Evolutionary conservation across 2,329 filamentous ascomycete species (phyloP).

Genomic region (Penicillium sp.): DNA sequence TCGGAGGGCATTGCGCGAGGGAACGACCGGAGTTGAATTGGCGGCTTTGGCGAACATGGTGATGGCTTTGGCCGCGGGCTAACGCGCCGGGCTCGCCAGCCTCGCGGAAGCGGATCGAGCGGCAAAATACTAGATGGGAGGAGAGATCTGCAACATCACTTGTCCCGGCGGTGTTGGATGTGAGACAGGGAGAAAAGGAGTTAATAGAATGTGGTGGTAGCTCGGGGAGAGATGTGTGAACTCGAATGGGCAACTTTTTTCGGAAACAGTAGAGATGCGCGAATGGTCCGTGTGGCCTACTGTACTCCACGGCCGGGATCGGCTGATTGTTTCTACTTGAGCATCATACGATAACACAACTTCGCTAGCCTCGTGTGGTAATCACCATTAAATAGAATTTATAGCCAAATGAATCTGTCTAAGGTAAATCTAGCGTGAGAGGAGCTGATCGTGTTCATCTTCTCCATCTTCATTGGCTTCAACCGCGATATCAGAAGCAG

Average conservation of each 20-base stretch:
- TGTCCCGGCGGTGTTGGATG: not conserved
- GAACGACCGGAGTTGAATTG: constrained; percentile 33
- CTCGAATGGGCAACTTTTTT: constrained; percentile 20
- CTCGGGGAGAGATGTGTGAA: constrained; percentile 11
- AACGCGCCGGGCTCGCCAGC: constrained; percentile 23
- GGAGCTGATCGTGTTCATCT: constrained; percentile 14
- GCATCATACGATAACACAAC: not conserved
- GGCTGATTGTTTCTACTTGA: constrained; percentile 4
- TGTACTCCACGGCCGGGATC: constrained; percentile 6
- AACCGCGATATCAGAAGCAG: constrained; percentile 5
- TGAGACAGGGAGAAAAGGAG: not conserved
- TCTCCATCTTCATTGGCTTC: constrained; percentile 25
- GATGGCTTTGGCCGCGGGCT: constrained; percentile 24
- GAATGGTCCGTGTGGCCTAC: constrained; percentile 7
- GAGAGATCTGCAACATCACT: not conserved
- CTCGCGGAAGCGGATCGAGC: constrained; percentile 15
- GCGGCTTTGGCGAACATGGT: constrained; percentile 35
- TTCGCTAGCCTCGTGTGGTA: not conserved
- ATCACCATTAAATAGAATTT: not conserved
- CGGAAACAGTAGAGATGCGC: constrained; percentile 14
- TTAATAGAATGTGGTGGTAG: constrained; percentile 5
- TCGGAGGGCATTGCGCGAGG: constrained; percentile 46
- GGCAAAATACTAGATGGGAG: not conserved
- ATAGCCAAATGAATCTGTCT: not conserved
- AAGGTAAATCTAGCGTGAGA: not conserved